Evolutionary conservation across 768 basidiomycete species (phyloP).

Genomic region (Holtermannia corniformis): DNA sequence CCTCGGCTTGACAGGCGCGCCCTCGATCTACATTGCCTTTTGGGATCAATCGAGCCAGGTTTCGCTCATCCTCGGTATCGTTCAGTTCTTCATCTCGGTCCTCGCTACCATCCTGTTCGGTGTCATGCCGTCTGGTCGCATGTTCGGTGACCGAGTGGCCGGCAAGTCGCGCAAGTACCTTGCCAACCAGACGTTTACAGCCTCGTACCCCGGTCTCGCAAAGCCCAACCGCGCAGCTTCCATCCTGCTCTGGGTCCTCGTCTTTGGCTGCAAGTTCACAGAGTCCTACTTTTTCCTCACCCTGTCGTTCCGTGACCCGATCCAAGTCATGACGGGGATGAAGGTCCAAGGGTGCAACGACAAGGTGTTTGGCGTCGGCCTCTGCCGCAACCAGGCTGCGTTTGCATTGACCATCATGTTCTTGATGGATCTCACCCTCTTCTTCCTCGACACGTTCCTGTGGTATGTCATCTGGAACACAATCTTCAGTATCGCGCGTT

Average conservation of each 20-base stretch:
- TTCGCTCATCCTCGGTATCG: slow-evolving; percentile 84
- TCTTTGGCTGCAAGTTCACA: slow-evolving; percentile 91
- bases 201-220: slow-evolving; percentile 71
- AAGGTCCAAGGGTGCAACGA: slow-evolving; percentile 83
- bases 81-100: slow-evolving; percentile 91
- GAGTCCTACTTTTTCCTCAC: slow-evolving; percentile 99
- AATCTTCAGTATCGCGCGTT: slow-evolving; percentile 55
- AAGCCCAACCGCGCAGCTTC: slow-evolving; percentile 64
- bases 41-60: slow-evolving; percentile 58
- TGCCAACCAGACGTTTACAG: slow-evolving; percentile 96
- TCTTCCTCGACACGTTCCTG: slow-evolving; percentile 98
- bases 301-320: slow-evolving; percentile 84
- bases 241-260: slow-evolving; percentile 72
- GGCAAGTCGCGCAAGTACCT: slow-evolving; percentile 95
- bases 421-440: slow-evolving; percentile 91
- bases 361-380: slow-evolving; percentile 67
- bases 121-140: slow-evolving; percentile 86
- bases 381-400: slow-evolving; percentile 87
- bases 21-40: slow-evolving; percentile 88
- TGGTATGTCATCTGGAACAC: slow-evolving; percentile 99
- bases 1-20: slow-evolving; percentile 80
- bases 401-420: slow-evolving; percentile 98
- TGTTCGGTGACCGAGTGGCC: slow-evolving; percentile 97
- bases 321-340: slow-evolving; percentile 93
- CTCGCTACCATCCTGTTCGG: slow-evolving; percentile 77